Percentiles rank a stretch among this genome's conserved stretches.
Evolutionary conservation across 192 early-diverging fungal genomes (phyloP).

Genomic region (Coemansia sp.): DNA sequence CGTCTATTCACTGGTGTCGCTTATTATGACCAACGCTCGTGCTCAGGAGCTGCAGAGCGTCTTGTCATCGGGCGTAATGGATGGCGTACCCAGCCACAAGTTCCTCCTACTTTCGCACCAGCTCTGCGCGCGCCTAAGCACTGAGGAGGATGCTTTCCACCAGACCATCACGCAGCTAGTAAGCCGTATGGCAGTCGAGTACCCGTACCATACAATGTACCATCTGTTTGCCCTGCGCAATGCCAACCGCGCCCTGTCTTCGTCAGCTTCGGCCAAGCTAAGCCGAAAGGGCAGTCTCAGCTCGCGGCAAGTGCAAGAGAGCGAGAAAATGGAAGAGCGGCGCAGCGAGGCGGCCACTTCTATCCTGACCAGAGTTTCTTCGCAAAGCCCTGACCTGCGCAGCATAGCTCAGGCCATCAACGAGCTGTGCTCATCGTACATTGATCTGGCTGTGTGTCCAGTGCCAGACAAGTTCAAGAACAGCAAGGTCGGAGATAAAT

Average conservation of each 20-base stretch:
- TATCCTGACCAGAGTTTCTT: constrained; percentile 27
- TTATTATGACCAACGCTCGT: constrained; percentile 47
- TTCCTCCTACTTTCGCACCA: constrained; percentile 52
- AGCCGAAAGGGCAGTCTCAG: constrained; percentile 18
- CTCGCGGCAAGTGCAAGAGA: constrained; percentile 25
- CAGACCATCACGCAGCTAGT: constrained; percentile 26
- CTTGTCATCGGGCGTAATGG: constrained; percentile 22
- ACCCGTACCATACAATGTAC: constrained; percentile 49
- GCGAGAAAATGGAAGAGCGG: constrained; percentile 46
- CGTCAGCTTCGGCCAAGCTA: constrained; percentile 1
- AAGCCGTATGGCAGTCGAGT: constrained; percentile 43
- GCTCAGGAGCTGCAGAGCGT: constrained; percentile 26
- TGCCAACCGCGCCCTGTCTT: constrained; percentile 36
- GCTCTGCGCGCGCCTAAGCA: constrained; percentile 52
- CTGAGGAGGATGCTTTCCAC: constrained; percentile 35
- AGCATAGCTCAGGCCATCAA: constrained; percentile 43
- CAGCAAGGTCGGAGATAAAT: constrained; percentile 27
- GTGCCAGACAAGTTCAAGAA: constrained; percentile 48
- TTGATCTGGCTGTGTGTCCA: constrained; percentile 41
- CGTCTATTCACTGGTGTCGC: constrained; percentile 44
- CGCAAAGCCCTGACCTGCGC: constrained; percentile 20
- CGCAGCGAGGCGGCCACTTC: constrained; percentile 43
- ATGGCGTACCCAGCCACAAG: constrained; percentile 48
- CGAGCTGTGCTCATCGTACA: constrained; percentile 40
- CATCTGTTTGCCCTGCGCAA: constrained; percentile 54